Evolutionary conservation across 129 eudicot genomes (phyloP).

Genomic region (Helianthus tuberosus): DNA sequence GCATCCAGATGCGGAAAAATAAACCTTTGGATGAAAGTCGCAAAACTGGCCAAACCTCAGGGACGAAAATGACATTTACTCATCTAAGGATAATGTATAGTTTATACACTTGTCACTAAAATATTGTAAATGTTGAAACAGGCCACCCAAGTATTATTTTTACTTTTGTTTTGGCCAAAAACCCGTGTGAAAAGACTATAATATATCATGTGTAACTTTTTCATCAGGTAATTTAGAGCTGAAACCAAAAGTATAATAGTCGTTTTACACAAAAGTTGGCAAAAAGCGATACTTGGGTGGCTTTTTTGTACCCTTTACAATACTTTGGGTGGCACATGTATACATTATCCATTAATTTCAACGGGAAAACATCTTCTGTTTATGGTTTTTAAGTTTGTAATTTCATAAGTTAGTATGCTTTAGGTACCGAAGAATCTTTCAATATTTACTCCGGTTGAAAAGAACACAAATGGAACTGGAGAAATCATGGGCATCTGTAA

Average conservation of each 20-base stretch:
- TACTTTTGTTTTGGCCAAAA: background rate
- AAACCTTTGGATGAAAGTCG: too few species aligned
- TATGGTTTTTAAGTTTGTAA: background rate
- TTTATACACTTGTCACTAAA: background rate
- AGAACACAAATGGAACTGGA: slow-evolving; percentile 96
- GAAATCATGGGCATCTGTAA: slow-evolving; percentile 92
- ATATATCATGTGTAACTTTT: background rate
- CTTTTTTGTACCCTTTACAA: background rate
- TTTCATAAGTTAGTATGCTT: slow-evolving; percentile 8
- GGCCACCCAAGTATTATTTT: slow-evolving; percentile 9
- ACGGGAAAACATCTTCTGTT: background rate
- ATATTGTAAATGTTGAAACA: background rate
- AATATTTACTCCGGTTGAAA: slow-evolving; percentile 86
- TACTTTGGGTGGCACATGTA: slow-evolving; percentile 1
- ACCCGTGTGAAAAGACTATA: background rate
- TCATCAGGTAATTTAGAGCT: background rate
- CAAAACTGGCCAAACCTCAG: too few species aligned
- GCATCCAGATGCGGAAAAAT: too few species aligned
- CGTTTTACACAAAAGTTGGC: background rate
- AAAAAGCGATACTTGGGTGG: background rate
- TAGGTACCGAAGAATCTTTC: slow-evolving; percentile 84
- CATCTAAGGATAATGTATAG: background rate
- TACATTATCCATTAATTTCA: background rate
- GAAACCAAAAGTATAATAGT: background rate
- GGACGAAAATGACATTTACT: too few species aligned